Base-by-base conservation (phyloP, 495 filamentous ascomycete genomes). In the Aspergillus homomorphus region DNA sequence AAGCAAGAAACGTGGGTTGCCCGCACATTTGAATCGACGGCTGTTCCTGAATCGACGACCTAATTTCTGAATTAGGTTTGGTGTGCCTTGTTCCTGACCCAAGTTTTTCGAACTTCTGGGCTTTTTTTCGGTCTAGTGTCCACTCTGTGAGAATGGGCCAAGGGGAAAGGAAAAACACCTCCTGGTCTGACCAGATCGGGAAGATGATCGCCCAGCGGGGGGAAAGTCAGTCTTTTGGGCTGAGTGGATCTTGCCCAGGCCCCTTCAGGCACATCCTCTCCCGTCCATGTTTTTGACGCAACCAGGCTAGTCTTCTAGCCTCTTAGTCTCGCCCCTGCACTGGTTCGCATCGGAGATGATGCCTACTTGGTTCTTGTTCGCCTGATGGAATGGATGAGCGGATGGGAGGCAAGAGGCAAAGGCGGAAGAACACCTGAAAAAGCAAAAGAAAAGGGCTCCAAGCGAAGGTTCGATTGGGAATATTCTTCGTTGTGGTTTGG, bases 231-330 rank as follows among this genome's bases (percentile, higher is more conserved):
- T 12, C 33, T 12, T 12, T 38, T 5, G 33, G 33, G 26, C 3
- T 4, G 26, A 28, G 33, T 38, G 33, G 33, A 38, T 38, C 33
- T 5, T 38, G 33, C 7, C 33, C 33, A 38, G 33, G 15, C 33
- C 33, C 33, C n/a, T 12, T 14, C 33, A 38, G 33, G 33, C 33
- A 38, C 33, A 14, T 2, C 2, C 15, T 3, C 33, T 12, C 15
- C 9, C 48, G 24, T 51, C 48, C 48, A 51, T 51, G 48, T 30
- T 51, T 51, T 51, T 51, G 48, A 51, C 24, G 48, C 23, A 23
- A 50, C 46, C 28, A 50, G 24, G 20, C 4, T 5, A 18, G 16
- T 6, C 5, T n/a, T 45, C 20, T 19, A 48, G 18, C 4, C 12
- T 5, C 16, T 30, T 30, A 30, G 24, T 50, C 12, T 50, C 12